These are phyloP conservation scores for Leccinellum rugosiceps DNA, from an alignment of 768 basidiomycete genomes.

Conservation along the genomic window DNA sequence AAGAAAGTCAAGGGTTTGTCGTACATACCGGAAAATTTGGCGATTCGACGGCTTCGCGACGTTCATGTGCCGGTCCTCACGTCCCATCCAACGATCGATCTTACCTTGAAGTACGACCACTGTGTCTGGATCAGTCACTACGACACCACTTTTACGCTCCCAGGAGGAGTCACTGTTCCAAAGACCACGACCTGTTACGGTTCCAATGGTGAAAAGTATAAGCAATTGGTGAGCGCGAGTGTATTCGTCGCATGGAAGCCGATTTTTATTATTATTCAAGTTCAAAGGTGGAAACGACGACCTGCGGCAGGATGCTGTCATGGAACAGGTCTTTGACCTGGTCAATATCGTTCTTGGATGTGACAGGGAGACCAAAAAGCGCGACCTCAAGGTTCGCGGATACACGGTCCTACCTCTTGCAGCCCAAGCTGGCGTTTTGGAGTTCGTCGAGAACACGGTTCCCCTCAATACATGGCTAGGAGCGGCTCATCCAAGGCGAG, in stretches of 20 bases:
- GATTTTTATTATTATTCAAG: slow-evolving; percentile 37
- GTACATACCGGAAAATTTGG: slow-evolving; percentile 43
- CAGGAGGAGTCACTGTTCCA: slow-evolving; percentile 80
- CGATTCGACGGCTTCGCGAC: slow-evolving; percentile 48
- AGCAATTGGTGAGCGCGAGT: slow-evolving; percentile 65
- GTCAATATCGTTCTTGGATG: slow-evolving; percentile 73
- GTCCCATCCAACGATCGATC: slow-evolving; percentile 62
- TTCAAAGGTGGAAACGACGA: slow-evolving; percentile 93
- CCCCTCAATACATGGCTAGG: slow-evolving; percentile 63
- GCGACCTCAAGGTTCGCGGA: slow-evolving; percentile 70
- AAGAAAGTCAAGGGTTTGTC: slow-evolving; percentile 26
- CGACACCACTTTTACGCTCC: slow-evolving; percentile 51
- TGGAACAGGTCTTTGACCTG: slow-evolving; percentile 96
- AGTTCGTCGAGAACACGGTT: slow-evolving; percentile 82
- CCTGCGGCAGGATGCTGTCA: slow-evolving; percentile 94
- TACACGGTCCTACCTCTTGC: slow-evolving; percentile 91
- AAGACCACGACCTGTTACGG: slow-evolving; percentile 77
- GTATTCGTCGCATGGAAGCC: not conserved
- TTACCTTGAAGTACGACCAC: slow-evolving; percentile 60
- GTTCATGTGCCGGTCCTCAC: slow-evolving; percentile 86
- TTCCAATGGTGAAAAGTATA: slow-evolving; percentile 60
- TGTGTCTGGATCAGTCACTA: slow-evolving; percentile 72
- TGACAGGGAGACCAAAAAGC: slow-evolving; percentile 73
- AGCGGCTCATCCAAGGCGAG: slow-evolving; percentile 60
- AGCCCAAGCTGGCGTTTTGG: slow-evolving; percentile 76